These are phyloP conservation scores for Vachellia collinsii DNA, from an alignment of 306 rosid species.

Conservation along the genomic window DNA sequence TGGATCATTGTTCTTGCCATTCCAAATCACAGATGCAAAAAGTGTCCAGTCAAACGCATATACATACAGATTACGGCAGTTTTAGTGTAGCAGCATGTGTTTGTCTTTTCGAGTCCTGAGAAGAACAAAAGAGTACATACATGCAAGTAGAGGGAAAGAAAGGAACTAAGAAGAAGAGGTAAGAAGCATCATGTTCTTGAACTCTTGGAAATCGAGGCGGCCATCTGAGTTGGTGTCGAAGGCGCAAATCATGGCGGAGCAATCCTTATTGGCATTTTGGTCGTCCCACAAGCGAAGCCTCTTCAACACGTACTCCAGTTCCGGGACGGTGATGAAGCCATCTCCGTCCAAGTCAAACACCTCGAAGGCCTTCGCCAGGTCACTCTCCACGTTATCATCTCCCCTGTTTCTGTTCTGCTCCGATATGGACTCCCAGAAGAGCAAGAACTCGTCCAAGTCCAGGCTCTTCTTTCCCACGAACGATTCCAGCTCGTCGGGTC, in stretches of 20 bases:
- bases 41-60: not conserved
- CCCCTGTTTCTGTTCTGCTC: conserved; percentile 8
- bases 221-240: conserved; percentile 69
- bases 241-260: conserved; percentile 54
- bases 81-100: not conserved
- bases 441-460: conserved; percentile 53
- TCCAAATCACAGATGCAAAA: not conserved
- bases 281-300: conserved; percentile 62
- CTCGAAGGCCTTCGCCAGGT: conserved; percentile 60
- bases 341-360: conserved; percentile 73
- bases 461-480: conserved; percentile 47
- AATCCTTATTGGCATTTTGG: conserved; percentile 41
- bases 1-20: not conserved
- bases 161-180: conserved; percentile 33
- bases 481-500: conserved; percentile 51
- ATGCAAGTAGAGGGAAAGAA: not conserved
- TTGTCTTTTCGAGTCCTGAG: not conserved
- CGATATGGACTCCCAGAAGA: conserved; percentile 52
- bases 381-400: conserved; percentile 10
- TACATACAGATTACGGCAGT: not conserved
- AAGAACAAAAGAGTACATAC: no score
- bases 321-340: conserved; percentile 67
- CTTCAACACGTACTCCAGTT: conserved; percentile 56
- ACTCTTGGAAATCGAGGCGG: conserved; percentile 71
- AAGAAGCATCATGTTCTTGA: conserved; percentile 68